These are phyloP conservation scores for Paraurostyla sp. DNA, from an alignment of 73 alveolate species.

Conservation along the genomic window DNA sequence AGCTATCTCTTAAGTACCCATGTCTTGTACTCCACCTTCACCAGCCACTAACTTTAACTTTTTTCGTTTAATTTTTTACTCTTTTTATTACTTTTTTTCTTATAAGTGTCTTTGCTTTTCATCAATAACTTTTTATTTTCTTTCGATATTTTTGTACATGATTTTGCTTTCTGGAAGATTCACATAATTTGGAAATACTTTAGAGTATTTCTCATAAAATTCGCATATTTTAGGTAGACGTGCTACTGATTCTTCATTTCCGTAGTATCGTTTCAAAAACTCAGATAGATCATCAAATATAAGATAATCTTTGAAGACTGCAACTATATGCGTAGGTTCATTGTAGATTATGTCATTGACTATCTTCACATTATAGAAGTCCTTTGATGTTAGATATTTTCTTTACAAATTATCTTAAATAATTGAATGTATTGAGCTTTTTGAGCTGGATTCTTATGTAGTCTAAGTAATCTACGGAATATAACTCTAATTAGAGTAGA, in stretches of 20 bases:
- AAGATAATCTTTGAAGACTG: slow-evolving; percentile 84
- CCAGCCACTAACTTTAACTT: slow-evolving; percentile 40
- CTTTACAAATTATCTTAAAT: slow-evolving; percentile 42
- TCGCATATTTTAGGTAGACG: slow-evolving; percentile 72
- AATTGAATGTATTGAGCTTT: too few relatives aligned
- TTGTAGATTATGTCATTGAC: slow-evolving; percentile 86
- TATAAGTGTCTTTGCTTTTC: slow-evolving; percentile 72
- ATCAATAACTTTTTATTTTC: slow-evolving; percentile 85
- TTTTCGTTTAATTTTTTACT: slow-evolving; percentile 50
- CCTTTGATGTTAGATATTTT: slow-evolving; percentile 70
- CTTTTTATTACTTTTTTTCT: not conserved
- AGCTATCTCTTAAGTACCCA: too few relatives aligned
- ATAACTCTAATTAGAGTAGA: not conserved
- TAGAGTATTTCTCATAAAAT: slow-evolving; percentile 72
- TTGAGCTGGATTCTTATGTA: too few relatives aligned
- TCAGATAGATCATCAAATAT: slow-evolving; percentile 85
- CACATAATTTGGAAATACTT: slow-evolving; percentile 84
- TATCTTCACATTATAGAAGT: slow-evolving; percentile 73
- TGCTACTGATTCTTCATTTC: slow-evolving; percentile 64
- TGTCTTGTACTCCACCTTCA: too few relatives aligned
- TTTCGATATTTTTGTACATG: slow-evolving; percentile 81
- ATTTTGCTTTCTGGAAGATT: slow-evolving; percentile 76
- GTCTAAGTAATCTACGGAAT: too few relatives aligned
- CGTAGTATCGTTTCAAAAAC: slow-evolving; percentile 78
- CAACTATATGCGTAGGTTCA: slow-evolving; percentile 85